phyloP scores from a whole-genome alignment of 805 yeast species.

The Komagataella ulmi region DNA sequence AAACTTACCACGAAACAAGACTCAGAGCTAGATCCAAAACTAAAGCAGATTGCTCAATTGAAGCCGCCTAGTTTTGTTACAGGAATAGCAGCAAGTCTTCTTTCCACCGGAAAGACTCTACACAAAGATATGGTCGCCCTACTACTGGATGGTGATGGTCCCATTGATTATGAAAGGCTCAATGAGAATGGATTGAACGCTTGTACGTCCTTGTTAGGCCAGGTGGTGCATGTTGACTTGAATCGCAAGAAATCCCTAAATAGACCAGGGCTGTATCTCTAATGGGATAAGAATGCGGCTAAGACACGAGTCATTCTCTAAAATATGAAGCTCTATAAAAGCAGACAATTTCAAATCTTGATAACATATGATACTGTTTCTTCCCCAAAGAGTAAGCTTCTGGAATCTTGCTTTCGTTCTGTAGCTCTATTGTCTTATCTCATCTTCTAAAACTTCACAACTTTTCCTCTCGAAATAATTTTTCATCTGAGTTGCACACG shows the following conservation, averaged over 20 bases:
- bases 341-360: background rate
- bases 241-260: background rate
- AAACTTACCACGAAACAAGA: conserved; percentile 3
- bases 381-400: no score
- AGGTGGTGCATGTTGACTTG: background rate
- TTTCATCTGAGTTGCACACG: background rate
- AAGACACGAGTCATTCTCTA: background rate
- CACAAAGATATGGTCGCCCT: conserved; percentile 7
- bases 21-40: background rate
- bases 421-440: background rate
- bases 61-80: conserved; percentile 36
- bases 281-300: background rate
- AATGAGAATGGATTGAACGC: conserved; percentile 21
- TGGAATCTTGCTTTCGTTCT: background rate
- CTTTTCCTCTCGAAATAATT: background rate
- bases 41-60: conserved; percentile 20
- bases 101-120: conserved; percentile 14
- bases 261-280: background rate
- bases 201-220: conserved; percentile 9
- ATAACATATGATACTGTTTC: no score
- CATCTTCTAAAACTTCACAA: background rate
- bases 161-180: conserved; percentile 29
- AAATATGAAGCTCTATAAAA: background rate
- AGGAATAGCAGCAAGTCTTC: conserved; percentile 27
- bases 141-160: conserved; percentile 32